These are phyloP conservation scores for Monosporozyma siamensis DNA, from an alignment of 805 yeast genomes.

Conservation along the genomic window DNA sequence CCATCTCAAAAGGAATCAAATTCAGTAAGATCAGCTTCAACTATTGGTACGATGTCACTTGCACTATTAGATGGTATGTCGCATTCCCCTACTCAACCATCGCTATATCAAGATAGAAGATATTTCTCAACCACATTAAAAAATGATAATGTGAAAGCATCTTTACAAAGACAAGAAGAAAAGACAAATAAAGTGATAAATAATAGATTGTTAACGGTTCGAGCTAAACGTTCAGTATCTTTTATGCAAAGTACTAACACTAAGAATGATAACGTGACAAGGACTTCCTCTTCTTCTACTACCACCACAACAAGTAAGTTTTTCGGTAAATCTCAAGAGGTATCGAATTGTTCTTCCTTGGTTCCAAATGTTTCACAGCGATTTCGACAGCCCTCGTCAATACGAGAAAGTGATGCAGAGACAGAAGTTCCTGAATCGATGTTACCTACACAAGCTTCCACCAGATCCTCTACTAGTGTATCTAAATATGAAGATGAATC, in stretches of 20 bases:
- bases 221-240: neutral
- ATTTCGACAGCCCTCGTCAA: neutral
- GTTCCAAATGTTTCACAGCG: neutral
- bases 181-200: neutral
- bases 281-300: neutral
- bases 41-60: neutral
- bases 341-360: neutral
- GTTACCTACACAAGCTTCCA: slow-evolving; percentile 21
- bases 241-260: neutral
- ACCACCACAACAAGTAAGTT: slow-evolving; percentile 9
- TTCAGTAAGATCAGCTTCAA: neutral
- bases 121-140: neutral
- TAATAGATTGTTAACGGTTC: neutral
- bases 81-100: neutral
- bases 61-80: neutral
- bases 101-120: neutral
- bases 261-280: too few relatives aligned
- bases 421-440: slow-evolving; percentile 25
- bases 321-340: slow-evolving; percentile 4
- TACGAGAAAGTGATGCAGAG: slow-evolving; percentile 9
- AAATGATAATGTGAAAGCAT: neutral
- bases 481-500: slow-evolving; percentile 1
- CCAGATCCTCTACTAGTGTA: neutral
- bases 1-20: neutral
- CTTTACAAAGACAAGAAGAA: neutral